A percentile compares a stretch with the other conserved stretches of the same genome.
These are phyloP conservation scores for Prunus mongolica DNA, from an alignment of 306 rosid species.

Conservation along the genomic window DNA sequence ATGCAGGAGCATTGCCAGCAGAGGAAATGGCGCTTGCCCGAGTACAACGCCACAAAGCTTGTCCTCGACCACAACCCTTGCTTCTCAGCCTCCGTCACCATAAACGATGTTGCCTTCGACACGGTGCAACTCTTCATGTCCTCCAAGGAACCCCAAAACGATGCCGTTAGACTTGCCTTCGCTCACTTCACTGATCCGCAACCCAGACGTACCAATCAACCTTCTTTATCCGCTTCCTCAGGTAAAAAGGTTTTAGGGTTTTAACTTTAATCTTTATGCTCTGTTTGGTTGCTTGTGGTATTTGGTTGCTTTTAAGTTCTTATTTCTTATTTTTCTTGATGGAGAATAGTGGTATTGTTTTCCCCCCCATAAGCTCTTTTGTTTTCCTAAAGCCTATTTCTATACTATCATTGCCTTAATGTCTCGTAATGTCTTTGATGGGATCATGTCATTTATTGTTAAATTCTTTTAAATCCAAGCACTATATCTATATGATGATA, in stretches of 20 bases:
- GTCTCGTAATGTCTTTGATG: neutral
- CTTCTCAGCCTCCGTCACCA: constrained; percentile 31
- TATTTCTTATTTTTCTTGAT: neutral
- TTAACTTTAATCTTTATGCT: neutral
- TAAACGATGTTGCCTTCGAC: constrained; percentile 26
- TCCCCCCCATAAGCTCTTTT: neutral
- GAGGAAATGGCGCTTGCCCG: constrained; percentile 37
- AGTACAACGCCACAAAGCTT: constrained; percentile 24
- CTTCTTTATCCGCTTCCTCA: neutral
- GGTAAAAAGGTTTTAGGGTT: no score
- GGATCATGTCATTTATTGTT: no score
- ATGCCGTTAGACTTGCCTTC: constrained; percentile 54
- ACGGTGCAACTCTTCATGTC: neutral
- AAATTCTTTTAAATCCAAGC: no score
- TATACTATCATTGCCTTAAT: neutral
- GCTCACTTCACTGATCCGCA: constrained; percentile 28
- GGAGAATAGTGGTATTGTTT: constrained; percentile 26
- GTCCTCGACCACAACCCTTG: constrained; percentile 48
- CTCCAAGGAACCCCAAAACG: constrained; percentile 49
- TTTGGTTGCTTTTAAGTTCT: no score
- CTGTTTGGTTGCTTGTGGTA: neutral
- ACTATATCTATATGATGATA: no score
- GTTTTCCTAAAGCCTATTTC: neutral
- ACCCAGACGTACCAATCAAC: constrained; percentile 18
- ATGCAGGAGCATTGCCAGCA: constrained; percentile 58